Percentiles rank a stretch among this genome's conserved stretches.
These are phyloP conservation scores for Saccharomyces hybrid DNA, from an alignment of 1,139 yeast species.

Conservation along the genomic window DNA sequence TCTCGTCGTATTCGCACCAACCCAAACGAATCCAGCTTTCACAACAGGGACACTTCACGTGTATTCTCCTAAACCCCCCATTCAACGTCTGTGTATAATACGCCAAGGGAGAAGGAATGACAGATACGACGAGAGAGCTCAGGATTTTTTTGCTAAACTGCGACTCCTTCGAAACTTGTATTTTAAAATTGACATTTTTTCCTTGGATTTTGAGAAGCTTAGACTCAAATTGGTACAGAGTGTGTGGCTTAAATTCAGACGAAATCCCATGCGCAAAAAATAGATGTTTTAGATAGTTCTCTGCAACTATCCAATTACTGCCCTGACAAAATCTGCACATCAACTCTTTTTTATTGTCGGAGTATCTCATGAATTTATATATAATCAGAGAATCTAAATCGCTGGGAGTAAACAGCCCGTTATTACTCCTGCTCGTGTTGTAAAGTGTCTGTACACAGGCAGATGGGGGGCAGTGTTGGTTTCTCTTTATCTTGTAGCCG, in stretches of 20 bases:
- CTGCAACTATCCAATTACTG: conserved; percentile 15
- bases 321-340: conserved; percentile 21
- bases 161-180: background rate
- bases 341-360: conserved; percentile 7
- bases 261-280: conserved; percentile 20
- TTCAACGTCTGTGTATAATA: conserved; percentile 10
- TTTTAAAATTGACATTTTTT: background rate
- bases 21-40: conserved; percentile 15
- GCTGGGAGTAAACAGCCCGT: background rate
- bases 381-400: conserved; percentile 5
- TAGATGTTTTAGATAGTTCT: conserved; percentile 14
- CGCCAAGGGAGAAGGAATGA: conserved; percentile 12
- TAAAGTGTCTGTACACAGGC: conserved; percentile 5
- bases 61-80: conserved; percentile 14
- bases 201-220: background rate
- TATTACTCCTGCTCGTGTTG: background rate
- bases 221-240: background rate
- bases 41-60: conserved; percentile 16
- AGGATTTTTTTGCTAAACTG: conserved; percentile 10
- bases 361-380: conserved; percentile 12
- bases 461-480: conserved; percentile 16
- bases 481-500: conserved; percentile 13
- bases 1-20: conserved; percentile 18
- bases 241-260: conserved; percentile 7
- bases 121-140: conserved; percentile 5